Base-by-base conservation (phyloP, 1,284 basidiomycete species). In the Cystobasidium slooffiae region DNA sequence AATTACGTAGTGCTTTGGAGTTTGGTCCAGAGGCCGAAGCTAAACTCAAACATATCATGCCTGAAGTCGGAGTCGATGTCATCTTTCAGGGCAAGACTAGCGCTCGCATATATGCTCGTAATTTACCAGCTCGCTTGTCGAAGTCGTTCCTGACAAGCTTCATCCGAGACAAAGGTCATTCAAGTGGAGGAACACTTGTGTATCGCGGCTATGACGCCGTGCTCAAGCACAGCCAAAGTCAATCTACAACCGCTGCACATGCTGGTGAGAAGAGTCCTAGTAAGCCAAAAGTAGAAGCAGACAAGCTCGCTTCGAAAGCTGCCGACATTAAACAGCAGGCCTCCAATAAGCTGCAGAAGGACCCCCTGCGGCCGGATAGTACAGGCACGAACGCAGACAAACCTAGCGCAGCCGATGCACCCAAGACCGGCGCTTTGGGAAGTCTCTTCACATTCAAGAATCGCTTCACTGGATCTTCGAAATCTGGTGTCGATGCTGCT, bases 11-110 rank as follows among this genome's bases (percentile, higher is more conserved):
- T 1, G 79, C 79, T 37, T 41, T 79, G 12, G 74, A 76, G 31
- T 75, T 76, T 43, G 77, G 77, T 1, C 64, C 66, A 4, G 77
- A 78, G 20, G 76, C 77, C 16, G 77, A 79, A 55, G 75, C 78
- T 22, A 78, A 80, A 22, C 80, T 82, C 14, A 77, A 79, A 44
- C 80, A 82, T 63, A 67, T 76, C 6, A 81, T 83, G 55, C 77
- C 79, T 10, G 76, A 78, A 20, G 74, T 78, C 1, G 77, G 80
- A 16, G 77, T 81, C 31, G 83, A 81, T 31, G 81, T 82, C 16
- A 82, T 84, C 58, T 83, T 82, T 41, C 77, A 79, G 69, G 59
- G 67, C 10, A 62, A 46, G 20, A 70, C 74, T 10, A 59, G 75
- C 31, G 80, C 78, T 16, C 65, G 80, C n/a, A 58, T 81, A 1